Base-by-base conservation (phyloP, 257 asterid genomes). In the Schizonepeta tenuifolia region DNA sequence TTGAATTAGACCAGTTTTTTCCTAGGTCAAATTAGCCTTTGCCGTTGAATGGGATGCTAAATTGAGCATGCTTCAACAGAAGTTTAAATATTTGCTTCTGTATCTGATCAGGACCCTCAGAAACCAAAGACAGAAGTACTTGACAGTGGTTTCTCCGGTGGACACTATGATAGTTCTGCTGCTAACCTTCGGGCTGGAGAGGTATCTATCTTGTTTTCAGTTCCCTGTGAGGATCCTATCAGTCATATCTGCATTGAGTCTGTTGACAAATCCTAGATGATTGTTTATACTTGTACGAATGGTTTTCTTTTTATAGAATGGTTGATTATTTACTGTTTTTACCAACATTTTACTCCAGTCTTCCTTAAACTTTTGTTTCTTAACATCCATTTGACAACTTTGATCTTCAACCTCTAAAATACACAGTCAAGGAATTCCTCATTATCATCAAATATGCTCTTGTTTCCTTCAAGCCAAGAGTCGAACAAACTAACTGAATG, bases 121-220 rank as follows among this genome's bases (percentile, higher is more conserved):
- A 76, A 54, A 66, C 86, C 76, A 51, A 83, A 83, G 74, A 31
- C 71, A 43, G 89, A 86, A 66, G n/a, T 51, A 71, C 69, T 62
- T 49, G 75, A 78, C 44, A 77, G 75, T 75, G 78, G 38, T 64
- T 64, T 77, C 18, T 71, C 66, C 59, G 13, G 65, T 44, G 74
- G 54, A 22, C 20, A 61, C 64, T 47, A 17, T 70, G 60, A 72
- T 49, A 80, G 61, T 65, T 64, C 61, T 56, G 63, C 82, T 47
- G 82, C 69, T 76, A 73, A 69, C 66, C 67, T n/a, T 73, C 78
- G 12, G 28, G 64, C 65, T 20, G 70, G 51, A 51, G 77, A 82
- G 83, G 89, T 84, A 71, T 38, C n/a, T n/a, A n/a, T 24, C 47
- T 53, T 60, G 18, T 57, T 54, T 57, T 58, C 11, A 20, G 50